These are phyloP conservation scores for Annulohypoxylon truncatum DNA, from an alignment of 2,329 filamentous ascomycete genomes.

Conservation along the genomic window DNA sequence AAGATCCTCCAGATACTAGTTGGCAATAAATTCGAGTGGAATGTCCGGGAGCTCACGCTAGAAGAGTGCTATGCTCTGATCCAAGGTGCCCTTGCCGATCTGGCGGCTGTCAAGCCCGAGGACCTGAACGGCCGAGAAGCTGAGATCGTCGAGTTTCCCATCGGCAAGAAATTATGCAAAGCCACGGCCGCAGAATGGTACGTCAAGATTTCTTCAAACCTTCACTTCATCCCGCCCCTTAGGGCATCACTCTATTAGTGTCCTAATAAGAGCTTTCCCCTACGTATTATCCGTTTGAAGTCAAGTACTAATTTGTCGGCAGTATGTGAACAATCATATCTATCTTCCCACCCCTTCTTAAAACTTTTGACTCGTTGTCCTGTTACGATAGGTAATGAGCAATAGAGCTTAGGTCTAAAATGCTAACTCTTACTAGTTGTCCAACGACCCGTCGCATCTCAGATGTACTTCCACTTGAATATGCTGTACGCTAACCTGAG, in stretches of 20 bases:
- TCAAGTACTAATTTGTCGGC: constrained; percentile 6
- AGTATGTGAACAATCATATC: constrained; percentile 9
- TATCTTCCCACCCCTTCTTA: neutral
- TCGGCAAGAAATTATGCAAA: constrained; percentile 48
- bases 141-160: constrained; percentile 47
- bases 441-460: constrained; percentile 63
- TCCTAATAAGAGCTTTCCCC: no score
- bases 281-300: no score
- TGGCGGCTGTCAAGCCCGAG: constrained; percentile 50
- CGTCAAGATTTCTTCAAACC: neutral
- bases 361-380: neutral
- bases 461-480: constrained; percentile 72
- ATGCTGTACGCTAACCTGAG: constrained; percentile 71
- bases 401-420: neutral
- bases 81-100: constrained; percentile 44
- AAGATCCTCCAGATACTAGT: constrained; percentile 49
- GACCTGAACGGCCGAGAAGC: constrained; percentile 50
- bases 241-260: no score
- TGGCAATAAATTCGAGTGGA: constrained; percentile 48
- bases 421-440: constrained; percentile 49
- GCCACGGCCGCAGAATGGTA: constrained; percentile 52
- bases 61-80: constrained; percentile 53
- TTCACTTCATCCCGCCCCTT: neutral
- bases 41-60: constrained; percentile 50
- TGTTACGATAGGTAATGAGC: neutral